Percentiles rank a stretch among this genome's conserved stretches.
These are phyloP conservation scores for Flaveria ramosissima DNA, from an alignment of 129 eudicot genomes.

Conservation along the genomic window DNA sequence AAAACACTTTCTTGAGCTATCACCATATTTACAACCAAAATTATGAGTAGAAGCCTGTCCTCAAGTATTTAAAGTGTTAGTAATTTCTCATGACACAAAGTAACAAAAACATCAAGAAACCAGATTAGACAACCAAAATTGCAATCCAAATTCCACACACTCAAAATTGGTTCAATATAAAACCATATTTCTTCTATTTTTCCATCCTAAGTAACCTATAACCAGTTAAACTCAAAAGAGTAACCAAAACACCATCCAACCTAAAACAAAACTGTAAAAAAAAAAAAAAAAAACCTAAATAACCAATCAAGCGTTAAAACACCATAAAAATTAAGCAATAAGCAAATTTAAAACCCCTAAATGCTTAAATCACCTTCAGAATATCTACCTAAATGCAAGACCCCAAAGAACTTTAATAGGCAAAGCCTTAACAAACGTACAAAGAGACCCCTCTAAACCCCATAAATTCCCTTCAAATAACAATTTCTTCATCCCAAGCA, in stretches of 20 bases:
- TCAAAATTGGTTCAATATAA: background rate
- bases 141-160: background rate
- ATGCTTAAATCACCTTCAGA: background rate
- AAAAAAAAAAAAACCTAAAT: background rate
- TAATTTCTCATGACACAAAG: too few relatives aligned
- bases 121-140: background rate
- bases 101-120: too few relatives aligned
- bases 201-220: background rate
- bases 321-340: background rate
- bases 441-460: background rate
- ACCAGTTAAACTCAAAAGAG: background rate
- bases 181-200: slow-evolving; percentile 7
- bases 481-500: slow-evolving; percentile 15
- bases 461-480: background rate
- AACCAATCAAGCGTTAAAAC: background rate
- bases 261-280: background rate
- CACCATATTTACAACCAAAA: background rate
- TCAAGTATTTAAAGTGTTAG: too few relatives aligned
- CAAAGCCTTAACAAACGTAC: background rate
- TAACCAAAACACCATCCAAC: background rate
- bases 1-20: background rate
- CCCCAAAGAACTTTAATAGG: background rate
- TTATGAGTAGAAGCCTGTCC: too few relatives aligned
- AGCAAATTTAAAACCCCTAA: slow-evolving; percentile 1
- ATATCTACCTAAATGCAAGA: background rate